Percentiles rank a stretch among this genome's conserved stretches.
These are phyloP conservation scores for Stachybotrys chlorohalonatus DNA, from an alignment of 2,329 filamentous ascomycete genomes.

Conservation along the genomic window DNA sequence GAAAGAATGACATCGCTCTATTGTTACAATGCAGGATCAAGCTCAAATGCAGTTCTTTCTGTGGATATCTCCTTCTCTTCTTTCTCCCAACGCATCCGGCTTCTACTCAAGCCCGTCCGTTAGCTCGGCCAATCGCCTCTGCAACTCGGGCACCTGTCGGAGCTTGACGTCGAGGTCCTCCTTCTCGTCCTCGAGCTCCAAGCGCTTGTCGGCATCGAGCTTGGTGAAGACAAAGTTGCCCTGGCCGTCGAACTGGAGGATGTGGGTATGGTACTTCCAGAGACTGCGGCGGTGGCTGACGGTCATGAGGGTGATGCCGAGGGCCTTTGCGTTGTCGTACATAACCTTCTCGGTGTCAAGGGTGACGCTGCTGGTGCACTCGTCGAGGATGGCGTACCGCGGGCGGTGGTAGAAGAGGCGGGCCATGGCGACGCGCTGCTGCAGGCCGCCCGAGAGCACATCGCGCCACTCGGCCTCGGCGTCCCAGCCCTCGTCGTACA, in stretches of 20 bases:
- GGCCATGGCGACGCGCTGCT: constrained; percentile 96
- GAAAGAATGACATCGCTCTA: too few relatives aligned
- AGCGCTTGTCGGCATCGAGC: constrained; percentile 76
- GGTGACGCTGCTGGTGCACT: constrained; percentile 93
- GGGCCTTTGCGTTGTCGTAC: constrained; percentile 89
- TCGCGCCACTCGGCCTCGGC: constrained; percentile 96
- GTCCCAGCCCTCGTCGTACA: constrained; percentile 75
- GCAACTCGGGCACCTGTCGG: constrained; percentile 77
- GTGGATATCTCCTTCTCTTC: neutral
- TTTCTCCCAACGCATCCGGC: constrained; percentile 3
- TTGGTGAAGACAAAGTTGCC: constrained; percentile 84
- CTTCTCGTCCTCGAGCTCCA: constrained; percentile 89
- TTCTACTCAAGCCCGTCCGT: constrained; percentile 23
- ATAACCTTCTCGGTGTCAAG: constrained; percentile 90
- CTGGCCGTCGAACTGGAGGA: constrained; percentile 94
- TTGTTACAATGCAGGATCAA: neutral
- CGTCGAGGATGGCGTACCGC: constrained; percentile 90
- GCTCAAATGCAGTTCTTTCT: neutral
- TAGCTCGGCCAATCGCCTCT: constrained; percentile 76
- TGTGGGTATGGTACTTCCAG: constrained; percentile 94
- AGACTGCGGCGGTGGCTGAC: constrained; percentile 84
- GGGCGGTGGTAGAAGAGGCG: constrained; percentile 87
- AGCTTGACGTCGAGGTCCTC: constrained; percentile 85
- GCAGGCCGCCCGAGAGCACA: constrained; percentile 81
- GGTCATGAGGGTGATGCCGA: constrained; percentile 94